A percentile compares a stretch with the other conserved stretches of the same genome.
These are phyloP conservation scores for Jamesozyma rosinii DNA, from an alignment of 805 yeast genomes.

Conservation along the genomic window DNA sequence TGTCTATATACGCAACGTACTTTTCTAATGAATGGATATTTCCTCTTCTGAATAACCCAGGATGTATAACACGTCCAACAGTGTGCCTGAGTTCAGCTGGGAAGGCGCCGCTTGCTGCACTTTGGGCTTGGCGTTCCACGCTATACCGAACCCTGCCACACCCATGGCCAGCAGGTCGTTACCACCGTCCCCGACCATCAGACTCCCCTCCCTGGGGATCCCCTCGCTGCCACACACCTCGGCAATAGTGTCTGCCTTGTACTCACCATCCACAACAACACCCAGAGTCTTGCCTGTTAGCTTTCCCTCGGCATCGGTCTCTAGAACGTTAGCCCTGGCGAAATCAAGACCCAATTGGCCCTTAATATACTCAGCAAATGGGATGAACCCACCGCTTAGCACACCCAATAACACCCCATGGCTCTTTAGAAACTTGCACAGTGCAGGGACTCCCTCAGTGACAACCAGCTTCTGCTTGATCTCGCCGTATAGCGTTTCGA, in stretches of 20 bases:
- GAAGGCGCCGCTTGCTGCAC: constrained; percentile 82
- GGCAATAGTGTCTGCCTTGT: constrained; percentile 64
- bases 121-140: constrained; percentile 94
- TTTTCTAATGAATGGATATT: too few species aligned
- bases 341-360: constrained; percentile 64
- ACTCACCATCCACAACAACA: constrained; percentile 74
- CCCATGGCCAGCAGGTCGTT: constrained; percentile 91
- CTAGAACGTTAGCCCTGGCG: constrained; percentile 75
- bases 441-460: constrained; percentile 79
- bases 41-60: constrained; percentile 62
- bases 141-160: constrained; percentile 85
- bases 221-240: constrained; percentile 49
- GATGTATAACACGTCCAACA: constrained; percentile 70
- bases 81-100: constrained; percentile 61
- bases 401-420: constrained; percentile 71
- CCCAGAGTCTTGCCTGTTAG: constrained; percentile 76
- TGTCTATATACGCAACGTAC: too few species aligned
- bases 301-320: constrained; percentile 35
- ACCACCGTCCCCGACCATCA: constrained; percentile 96
- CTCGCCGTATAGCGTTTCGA: constrained; percentile 65
- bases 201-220: constrained; percentile 44
- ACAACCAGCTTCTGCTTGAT: constrained; percentile 58
- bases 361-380: constrained; percentile 72
- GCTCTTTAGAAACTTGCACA: constrained; percentile 51
- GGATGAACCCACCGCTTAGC: constrained; percentile 89